Evolutionary conservation across 352 stramenopile species (phyloP), one percentile per base, ranked within the genome.

Genomic region (Phytophthora fragariaefolia): DNA sequence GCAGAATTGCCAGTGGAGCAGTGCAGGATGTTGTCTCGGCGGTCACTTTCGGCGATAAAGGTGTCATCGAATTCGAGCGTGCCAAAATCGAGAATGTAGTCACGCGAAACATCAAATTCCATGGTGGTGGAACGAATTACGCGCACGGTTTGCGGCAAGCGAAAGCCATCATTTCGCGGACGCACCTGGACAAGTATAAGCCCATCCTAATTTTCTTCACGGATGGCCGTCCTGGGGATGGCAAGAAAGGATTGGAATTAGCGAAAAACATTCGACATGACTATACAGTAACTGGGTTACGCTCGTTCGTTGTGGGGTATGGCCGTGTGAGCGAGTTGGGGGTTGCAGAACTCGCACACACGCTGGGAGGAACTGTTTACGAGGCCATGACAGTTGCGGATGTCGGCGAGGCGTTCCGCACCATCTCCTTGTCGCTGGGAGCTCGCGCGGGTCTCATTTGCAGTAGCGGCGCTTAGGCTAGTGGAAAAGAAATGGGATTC

Each of bases 161-260:
- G 5, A 82, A 73, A 20, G 79, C 87, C 24, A 66, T 91, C n/a
- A 48, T 91, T 2, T 91, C 80, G 6, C 75, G 80, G 12, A 80
- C 79, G 20, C 58, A 68, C 3, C 73, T 82, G 45, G 67, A 79
- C 20, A 51, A 52, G 23, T 87, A 82, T 65, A 77, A 80, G 48
- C 71, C 80, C 0, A 77, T n/a, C 20, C 12, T 63, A 0, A 48
- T 56, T 56, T 53, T 63, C 51, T 59, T 63, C 15, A 55, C 56
- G 1, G 78, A 91, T 40, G 82, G 82, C 0, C 72, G 82, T 17
- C 76, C 80, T 3, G 43, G 49, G 2, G 72, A 85, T 17, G 36
- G 50, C 1, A n/a, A 17, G 7, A 51, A 66, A 46, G 71, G 76
- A 13, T 64, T 83, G 18, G 47, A 66, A 27, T 38, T 87, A 5